A percentile compares a stretch with the other conserved stretches of the same genome.
Conservation (phyloP, 2,329 filamentous ascomycete species). For the Xylaria sp. region DNA sequence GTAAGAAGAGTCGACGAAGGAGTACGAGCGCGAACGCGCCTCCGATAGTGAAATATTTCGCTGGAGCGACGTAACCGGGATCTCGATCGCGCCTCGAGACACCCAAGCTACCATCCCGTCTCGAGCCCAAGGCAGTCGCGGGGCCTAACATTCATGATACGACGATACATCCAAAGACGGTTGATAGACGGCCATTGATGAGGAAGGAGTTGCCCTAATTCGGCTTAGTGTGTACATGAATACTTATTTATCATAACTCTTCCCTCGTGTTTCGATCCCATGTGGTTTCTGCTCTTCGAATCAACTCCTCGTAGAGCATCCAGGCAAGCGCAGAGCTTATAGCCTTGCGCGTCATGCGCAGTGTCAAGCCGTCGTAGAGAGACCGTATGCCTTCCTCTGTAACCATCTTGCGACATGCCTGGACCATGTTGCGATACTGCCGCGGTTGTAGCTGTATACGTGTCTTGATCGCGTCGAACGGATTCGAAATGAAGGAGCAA, state of each 20-base stretch:
- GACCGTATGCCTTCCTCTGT: slow-evolving; percentile 77
- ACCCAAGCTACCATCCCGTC: slow-evolving; percentile 1
- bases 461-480: slow-evolving; percentile 96
- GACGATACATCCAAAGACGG: background rate
- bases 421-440: slow-evolving; percentile 80
- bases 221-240: slow-evolving; percentile 11
- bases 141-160: slow-evolving; percentile 10
- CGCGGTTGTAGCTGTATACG: slow-evolving; percentile 86
- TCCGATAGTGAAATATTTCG: slow-evolving; percentile 59
- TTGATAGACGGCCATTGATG: slow-evolving; percentile 5
- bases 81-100: background rate
- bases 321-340: slow-evolving; percentile 93
- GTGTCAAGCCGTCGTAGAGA: slow-evolving; percentile 81
- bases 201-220: slow-evolving; percentile 16
- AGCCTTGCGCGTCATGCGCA: slow-evolving; percentile 89
- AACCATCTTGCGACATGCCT: slow-evolving; percentile 77
- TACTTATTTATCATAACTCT: slow-evolving; percentile 30
- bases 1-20: slow-evolving; percentile 59
- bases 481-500: slow-evolving; percentile 90
- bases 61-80: slow-evolving; percentile 47
- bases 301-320: slow-evolving; percentile 95
- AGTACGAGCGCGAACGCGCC: slow-evolving; percentile 60
- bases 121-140: no score
- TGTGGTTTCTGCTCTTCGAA: slow-evolving; percentile 64
- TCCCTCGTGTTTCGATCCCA: slow-evolving; percentile 32